These are phyloP conservation scores for Nakazawaea anatomiae DNA, from an alignment of 805 yeast species.

Conservation along the genomic window DNA sequence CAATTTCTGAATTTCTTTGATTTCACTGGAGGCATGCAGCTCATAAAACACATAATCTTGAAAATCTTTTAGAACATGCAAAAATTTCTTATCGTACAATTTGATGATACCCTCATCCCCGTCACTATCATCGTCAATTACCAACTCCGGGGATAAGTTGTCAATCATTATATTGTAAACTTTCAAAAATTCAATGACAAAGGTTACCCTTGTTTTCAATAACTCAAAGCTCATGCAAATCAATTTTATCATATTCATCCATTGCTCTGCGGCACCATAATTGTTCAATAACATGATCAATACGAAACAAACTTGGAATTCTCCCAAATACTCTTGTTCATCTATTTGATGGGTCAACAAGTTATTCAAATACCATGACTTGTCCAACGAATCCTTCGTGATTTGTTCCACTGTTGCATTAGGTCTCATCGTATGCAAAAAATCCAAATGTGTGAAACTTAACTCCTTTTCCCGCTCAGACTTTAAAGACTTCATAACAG, in stretches of 20 bases:
- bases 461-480: slow-evolving; percentile 27
- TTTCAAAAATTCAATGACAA: slow-evolving; percentile 27
- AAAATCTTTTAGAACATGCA: slow-evolving; percentile 2
- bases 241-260: slow-evolving; percentile 48
- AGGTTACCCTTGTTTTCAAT: slow-evolving; percentile 16
- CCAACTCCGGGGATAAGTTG: slow-evolving; percentile 1
- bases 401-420: slow-evolving; percentile 31
- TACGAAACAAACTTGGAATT: slow-evolving; percentile 47
- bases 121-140: slow-evolving; percentile 1
- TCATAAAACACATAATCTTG: slow-evolving; percentile 6
- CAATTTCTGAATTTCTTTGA: slow-evolving; percentile 1
- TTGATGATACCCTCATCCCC: slow-evolving; percentile 6
- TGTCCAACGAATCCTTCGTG: slow-evolving; percentile 52
- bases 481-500: slow-evolving; percentile 24
- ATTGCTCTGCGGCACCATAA: slow-evolving; percentile 57
- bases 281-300: slow-evolving; percentile 51
- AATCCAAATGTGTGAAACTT: slow-evolving; percentile 35
- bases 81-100: slow-evolving; percentile 1
- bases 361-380: slow-evolving; percentile 49
- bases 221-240: slow-evolving; percentile 29
- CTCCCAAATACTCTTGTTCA: slow-evolving; percentile 36
- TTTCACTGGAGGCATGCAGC: not conserved
- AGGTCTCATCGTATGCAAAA: slow-evolving; percentile 30
- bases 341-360: slow-evolving; percentile 23
- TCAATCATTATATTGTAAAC: slow-evolving; percentile 31